These are phyloP conservation scores for Xanthoconium purpureum DNA, from an alignment of 768 basidiomycete genomes.

Conservation along the genomic window DNA sequence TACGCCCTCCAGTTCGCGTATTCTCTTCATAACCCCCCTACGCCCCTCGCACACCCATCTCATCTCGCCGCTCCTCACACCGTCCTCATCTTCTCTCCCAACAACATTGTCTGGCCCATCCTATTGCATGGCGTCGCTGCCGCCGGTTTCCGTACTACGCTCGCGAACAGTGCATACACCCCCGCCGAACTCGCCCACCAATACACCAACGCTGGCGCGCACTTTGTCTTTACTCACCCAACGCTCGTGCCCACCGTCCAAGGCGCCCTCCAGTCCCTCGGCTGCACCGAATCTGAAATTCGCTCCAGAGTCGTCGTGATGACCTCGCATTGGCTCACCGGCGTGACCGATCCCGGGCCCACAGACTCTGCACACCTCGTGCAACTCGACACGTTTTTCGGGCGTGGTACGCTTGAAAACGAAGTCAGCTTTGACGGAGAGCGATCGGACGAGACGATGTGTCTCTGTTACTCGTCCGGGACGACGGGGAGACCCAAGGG, in stretches of 20 bases:
- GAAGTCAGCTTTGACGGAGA: constrained; percentile 58
- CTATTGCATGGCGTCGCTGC: constrained; percentile 48
- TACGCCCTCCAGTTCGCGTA: constrained; percentile 55
- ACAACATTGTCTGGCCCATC: constrained; percentile 57
- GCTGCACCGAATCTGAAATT: constrained; percentile 45
- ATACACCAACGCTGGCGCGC: constrained; percentile 63
- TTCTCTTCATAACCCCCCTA: constrained; percentile 49
- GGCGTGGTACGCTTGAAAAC: constrained; percentile 42
- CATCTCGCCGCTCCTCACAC: constrained; percentile 40
- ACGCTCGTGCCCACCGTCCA: constrained; percentile 52
- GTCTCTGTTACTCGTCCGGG: constrained; percentile 64
- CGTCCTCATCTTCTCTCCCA: constrained; percentile 65
- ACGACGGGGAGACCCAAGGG: constrained; percentile 82
- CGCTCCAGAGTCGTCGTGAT: constrained; percentile 56
- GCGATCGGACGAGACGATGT: constrained; percentile 54
- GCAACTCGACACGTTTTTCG: constrained; percentile 48
- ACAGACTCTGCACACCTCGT: constrained; percentile 37
- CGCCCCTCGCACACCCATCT: constrained; percentile 47
- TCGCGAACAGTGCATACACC: constrained; percentile 73
- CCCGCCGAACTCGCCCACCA: constrained; percentile 69
- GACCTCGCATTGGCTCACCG: constrained; percentile 44
- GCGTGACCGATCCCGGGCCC: constrained; percentile 27
- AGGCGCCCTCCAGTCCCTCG: constrained; percentile 53
- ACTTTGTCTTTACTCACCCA: constrained; percentile 66
- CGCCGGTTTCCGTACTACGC: constrained; percentile 64